Evolutionary conservation across 2,329 filamentous ascomycete genomes (phyloP), one percentile per base, ranked within the genome.

Genomic region (Verticillium isaacii): DNA sequence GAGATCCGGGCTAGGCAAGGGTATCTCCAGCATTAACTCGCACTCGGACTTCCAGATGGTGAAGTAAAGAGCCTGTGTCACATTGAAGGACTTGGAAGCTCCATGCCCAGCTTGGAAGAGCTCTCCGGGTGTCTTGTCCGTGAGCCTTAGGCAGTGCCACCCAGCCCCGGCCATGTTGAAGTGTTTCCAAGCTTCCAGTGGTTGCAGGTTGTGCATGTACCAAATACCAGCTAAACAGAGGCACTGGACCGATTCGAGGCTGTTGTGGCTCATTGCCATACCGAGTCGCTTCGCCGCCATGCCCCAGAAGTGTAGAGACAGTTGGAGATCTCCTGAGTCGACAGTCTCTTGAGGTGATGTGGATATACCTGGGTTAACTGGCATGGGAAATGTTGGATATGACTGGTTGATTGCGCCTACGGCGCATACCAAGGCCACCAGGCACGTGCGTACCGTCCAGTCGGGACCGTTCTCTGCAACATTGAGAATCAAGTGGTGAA

Each of bases 121-220:
- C 5, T 57, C 32, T 36, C 32, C 32, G 4, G 56, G n/a, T 7
- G 50, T 25, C 32, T 11, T 17, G 32, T 36, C 23, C 23, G 32
- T 37, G n/a, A 57, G 56, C 9, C 56, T 17, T n/a, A 57, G 56
- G 11, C 56, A 57, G 17, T 65, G 62, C 63, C 63, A 65, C 2
- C 60, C 62, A 11, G 61, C 60, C 34, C 62, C 63, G 19, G 63
- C 63, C 57, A 64, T 63, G 25, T 60, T 65, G 41, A 65, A 65
- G 54, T 62, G 63, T 37, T 65, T 65, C 63, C 63, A 65, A 1
- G 63, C 63, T 17, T 65, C 57, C 36, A 65, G 34, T 45, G 63
- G 63, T 58, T 65, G 60, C 58, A 65, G 60, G 57, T 62, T 65
- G 17, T 65, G 63, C 63, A 65, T 65, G 62, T 65, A 62, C 63